Base-by-base conservation (phyloP, 2,329 filamentous ascomycete genomes). In the Ceratocystis cubensis region DNA sequence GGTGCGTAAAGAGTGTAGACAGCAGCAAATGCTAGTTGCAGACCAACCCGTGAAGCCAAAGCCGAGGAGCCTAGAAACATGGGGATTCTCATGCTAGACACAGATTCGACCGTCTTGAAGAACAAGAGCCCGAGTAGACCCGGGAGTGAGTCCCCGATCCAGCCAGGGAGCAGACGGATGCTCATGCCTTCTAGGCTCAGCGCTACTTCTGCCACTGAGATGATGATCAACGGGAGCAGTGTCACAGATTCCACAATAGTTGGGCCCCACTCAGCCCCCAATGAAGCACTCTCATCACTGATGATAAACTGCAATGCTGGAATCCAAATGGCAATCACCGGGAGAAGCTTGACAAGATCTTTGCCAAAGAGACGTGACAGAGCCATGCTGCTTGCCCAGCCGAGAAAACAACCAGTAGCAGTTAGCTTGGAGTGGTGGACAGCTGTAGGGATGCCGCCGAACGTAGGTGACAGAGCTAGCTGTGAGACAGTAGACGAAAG, bases 381-480 rank as follows among this genome's bases (percentile, higher is more conserved):
- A 13, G 80, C 77, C 61, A 86, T 73, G 72, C 88, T 89, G 30
- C 82, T 80, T 7, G 88, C 81, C 82, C 89, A 89, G 44, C 90
- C 91, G 17, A 85, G 75, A 69, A 91, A 86, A 69, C 85, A 84
- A 33, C 84, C 85, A 2, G 82, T 77, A 71, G 85, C 85, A 69
- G 91, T 78, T 68, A 85, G 81, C 73, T 83, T 82, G 64, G 80
- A 77, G 74, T 96, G 93, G 74, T 87, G 88, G 70, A 87, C 79
- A 1, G 84, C 82, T 0, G 91, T 80, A 1, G 93, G 89, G 46
- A 96, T 89, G 17, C 87, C 85, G 64, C 94, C 94, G 75, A 95
- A 97, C 10, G 95, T 88, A 1, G 94, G 94, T 22, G 91, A 89
- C 44, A 97, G 80, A 48, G 84, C 86, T 69, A 91, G 80, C 73